Base-by-base conservation (phyloP, 106 monocot genomes). In the Dioscorea dumetorum region DNA sequence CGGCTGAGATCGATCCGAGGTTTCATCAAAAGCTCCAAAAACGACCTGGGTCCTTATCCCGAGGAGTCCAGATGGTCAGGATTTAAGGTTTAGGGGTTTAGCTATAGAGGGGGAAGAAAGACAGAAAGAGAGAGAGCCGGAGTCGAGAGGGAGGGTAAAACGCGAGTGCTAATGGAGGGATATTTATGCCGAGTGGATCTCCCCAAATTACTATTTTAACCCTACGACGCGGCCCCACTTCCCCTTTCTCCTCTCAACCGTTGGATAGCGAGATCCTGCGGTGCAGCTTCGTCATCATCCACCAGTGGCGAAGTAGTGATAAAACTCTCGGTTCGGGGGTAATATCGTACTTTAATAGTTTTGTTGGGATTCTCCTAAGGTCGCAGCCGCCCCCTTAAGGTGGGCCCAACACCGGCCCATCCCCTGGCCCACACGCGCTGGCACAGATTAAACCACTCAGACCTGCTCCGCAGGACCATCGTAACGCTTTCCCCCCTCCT, bases 11-110 rank as follows among this genome's bases (percentile, higher is more conserved):
- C 19, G 15, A 57, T 31, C 49, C 24, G 56, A 22, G 28, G 57
- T 68, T 68, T 57, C 33, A 57, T 57, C 68, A 54, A 68, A 56
- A 22, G 54, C 1, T 54, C 54, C 10, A 15, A 15, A 54, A 3
- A 18, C 12, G 54, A 15, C 9, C 12, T 2, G 19, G 19, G 18
- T 16, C 15, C 15, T 54, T 19, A 19, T 19, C 19, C 54, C 54
- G 54, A 54, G 54, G 15, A 54, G 0, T 5, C 19, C 54, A 54
- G 15, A 8, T 3, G 19, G 54, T 14, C 19, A 54, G 54, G 54
- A 54, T 54, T 54, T 14, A 0, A 54, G 19, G 8, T 18, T 18
- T 18, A 19, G 4, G 54, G 54, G 54, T 54, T 54, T 54, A 54
- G 54, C 5, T 3, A 15, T 0, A 8, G 5, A 54, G 54, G 4